phyloP scores from a whole-genome alignment of 441 rosid species.

The Mallotus repandus region DNA sequence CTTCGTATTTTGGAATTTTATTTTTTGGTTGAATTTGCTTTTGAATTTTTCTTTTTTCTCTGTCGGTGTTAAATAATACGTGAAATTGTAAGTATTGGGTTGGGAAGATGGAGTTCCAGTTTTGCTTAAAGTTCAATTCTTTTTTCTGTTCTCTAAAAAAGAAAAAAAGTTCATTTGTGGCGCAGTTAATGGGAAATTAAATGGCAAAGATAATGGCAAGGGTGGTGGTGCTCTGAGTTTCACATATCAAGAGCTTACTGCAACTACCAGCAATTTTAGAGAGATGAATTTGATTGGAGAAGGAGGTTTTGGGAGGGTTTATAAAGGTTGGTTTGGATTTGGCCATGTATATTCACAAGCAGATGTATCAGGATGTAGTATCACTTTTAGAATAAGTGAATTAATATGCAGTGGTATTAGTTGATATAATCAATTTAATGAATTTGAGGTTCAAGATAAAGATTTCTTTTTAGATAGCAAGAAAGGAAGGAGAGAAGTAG shows the following conservation, averaged over 20 bases:
- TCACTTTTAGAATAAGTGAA: too few species aligned
- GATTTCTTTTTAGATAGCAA: slow-evolving; percentile 38
- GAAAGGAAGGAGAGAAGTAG: slow-evolving; percentile 45
- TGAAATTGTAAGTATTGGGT: slow-evolving; percentile 33
- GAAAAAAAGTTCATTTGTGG: not conserved
- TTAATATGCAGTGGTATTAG: too few species aligned
- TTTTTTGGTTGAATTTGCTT: too few species aligned
- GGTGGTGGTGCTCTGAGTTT: slow-evolving; percentile 68
- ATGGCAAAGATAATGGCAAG: slow-evolving; percentile 21
- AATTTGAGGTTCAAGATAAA: slow-evolving; percentile 28
- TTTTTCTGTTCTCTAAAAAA: not conserved
- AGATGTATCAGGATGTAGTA: too few species aligned
- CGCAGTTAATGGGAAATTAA: slow-evolving; percentile 37
- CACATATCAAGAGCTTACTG: slow-evolving; percentile 81
- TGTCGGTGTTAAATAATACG: not conserved
- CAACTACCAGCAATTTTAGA: slow-evolving; percentile 79
- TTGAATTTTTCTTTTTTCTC: not conserved
- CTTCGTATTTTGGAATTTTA: too few species aligned
- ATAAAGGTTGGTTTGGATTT: slow-evolving; percentile 64
- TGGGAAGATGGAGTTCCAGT: slow-evolving; percentile 30
- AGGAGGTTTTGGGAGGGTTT: slow-evolving; percentile 95
- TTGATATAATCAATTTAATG: too few species aligned
- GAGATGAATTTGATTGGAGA: slow-evolving; percentile 84
- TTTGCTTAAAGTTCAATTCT: not conserved
- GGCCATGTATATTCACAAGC: slow-evolving; percentile 67